Percentiles rank a stretch among this genome's conserved stretches.
These are phyloP conservation scores for Alternaria infectoria DNA, from an alignment of 2,329 filamentous ascomycete genomes.

Conservation along the genomic window DNA sequence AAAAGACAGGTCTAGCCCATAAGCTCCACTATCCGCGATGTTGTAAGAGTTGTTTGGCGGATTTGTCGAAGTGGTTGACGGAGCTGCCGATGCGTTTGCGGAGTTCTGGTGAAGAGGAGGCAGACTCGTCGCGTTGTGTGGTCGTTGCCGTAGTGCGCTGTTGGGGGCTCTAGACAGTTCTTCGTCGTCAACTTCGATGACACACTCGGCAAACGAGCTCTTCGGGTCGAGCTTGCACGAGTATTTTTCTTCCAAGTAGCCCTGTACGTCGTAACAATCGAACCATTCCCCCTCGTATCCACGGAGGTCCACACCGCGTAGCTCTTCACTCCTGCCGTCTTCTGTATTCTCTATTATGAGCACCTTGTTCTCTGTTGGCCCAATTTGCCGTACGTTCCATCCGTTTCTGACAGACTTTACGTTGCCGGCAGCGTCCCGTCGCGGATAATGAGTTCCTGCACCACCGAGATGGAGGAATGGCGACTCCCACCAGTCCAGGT, in stretches of 20 bases:
- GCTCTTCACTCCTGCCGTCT: conserved; percentile 29
- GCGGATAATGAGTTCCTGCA: conserved; percentile 69
- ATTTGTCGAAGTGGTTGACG: background rate
- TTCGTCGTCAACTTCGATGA: conserved; percentile 34
- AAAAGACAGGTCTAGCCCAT: conserved; percentile 34
- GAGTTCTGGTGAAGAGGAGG: conserved; percentile 9
- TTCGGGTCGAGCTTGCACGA: conserved; percentile 68
- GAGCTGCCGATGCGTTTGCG: background rate
- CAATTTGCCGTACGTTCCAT: conserved; percentile 43
- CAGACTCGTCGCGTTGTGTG: background rate
- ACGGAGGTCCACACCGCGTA: conserved; percentile 57
- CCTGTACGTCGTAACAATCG: conserved; percentile 77
- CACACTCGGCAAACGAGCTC: conserved; percentile 64
- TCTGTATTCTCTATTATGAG: conserved; percentile 20
- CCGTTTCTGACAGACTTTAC: conserved; percentile 37
- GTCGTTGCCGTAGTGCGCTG: background rate
- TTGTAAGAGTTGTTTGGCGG: conserved; percentile 3
- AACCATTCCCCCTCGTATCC: conserved; percentile 78
- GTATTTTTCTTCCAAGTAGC: conserved; percentile 67
- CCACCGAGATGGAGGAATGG: conserved; percentile 72
- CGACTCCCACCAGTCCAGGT: conserved; percentile 64
- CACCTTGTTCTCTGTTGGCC: conserved; percentile 41
- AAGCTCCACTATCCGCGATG: conserved; percentile 14
- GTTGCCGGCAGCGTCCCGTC: conserved; percentile 47
- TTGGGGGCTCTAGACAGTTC: conserved; percentile 1